Evolutionary conservation across 116 monocot species (phyloP).

Genomic region (Iris pallida): DNA sequence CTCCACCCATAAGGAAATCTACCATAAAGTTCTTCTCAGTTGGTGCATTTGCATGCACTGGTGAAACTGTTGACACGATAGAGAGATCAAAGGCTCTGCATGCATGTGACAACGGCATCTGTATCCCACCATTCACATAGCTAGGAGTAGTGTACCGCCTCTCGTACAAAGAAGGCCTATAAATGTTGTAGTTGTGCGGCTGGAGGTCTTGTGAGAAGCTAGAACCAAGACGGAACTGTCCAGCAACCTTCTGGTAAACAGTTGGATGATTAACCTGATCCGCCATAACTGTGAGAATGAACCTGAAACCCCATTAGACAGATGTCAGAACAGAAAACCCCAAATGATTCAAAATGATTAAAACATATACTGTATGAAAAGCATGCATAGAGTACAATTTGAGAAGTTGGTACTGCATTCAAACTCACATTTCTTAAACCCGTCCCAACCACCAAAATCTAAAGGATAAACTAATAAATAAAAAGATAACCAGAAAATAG

Average conservation of each 20-base stretch:
- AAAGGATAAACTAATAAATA: too few relatives aligned
- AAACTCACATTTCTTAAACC: too few relatives aligned
- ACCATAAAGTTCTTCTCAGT: conserved; percentile 16
- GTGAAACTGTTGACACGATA: not conserved
- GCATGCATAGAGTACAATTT: too few relatives aligned
- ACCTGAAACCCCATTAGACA: too few relatives aligned
- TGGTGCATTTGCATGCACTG: conserved; percentile 21
- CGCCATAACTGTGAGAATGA: not conserved
- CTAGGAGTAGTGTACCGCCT: not conserved
- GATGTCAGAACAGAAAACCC: too few relatives aligned
- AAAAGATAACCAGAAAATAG: too few relatives aligned
- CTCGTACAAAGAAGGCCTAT: not conserved
- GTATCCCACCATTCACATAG: conserved; percentile 18
- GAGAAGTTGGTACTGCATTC: too few relatives aligned
- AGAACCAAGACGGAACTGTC: not conserved
- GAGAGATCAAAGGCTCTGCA: not conserved
- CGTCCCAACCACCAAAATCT: too few relatives aligned
- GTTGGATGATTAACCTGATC: conserved; percentile 13
- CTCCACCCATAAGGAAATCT: conserved; percentile 34
- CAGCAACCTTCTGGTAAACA: conserved; percentile 12
- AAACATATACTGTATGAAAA: too few relatives aligned
- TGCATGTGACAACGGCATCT: not conserved
- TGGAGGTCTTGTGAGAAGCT: not conserved
- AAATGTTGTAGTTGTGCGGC: not conserved
- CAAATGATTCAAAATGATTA: too few relatives aligned